phyloP scores from a whole-genome alignment of 2,329 filamentous ascomycete genomes.

The Emmonsia crescens region DNA sequence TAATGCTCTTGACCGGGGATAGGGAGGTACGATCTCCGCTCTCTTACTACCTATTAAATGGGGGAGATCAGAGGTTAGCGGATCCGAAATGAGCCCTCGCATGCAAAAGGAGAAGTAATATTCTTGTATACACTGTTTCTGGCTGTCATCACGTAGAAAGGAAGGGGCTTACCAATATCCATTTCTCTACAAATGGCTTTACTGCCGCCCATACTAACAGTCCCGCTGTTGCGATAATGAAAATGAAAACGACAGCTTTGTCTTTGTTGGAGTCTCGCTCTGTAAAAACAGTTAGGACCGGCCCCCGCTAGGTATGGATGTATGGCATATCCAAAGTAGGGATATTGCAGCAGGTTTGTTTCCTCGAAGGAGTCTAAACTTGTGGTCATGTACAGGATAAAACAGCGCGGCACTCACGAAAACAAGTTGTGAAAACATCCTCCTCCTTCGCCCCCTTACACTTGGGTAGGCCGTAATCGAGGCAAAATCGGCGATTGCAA shows the following conservation, averaged over 20 bases:
- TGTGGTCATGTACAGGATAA: background rate
- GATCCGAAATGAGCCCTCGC: background rate
- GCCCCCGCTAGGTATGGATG: background rate
- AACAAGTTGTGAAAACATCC: conserved; percentile 55
- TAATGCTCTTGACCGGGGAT: conserved; percentile 26
- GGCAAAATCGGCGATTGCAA: conserved; percentile 57
- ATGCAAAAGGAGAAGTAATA: background rate
- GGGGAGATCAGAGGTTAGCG: background rate
- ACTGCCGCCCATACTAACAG: conserved; percentile 50
- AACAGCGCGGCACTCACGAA: conserved; percentile 38
- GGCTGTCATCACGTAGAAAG: background rate
- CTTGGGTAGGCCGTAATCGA: conserved; percentile 50
- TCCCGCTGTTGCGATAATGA: conserved; percentile 52
- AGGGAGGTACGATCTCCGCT: conserved; percentile 43
- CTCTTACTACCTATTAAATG: conserved; percentile 32
- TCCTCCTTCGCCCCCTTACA: conserved; percentile 53
- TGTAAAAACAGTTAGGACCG: conserved; percentile 17
- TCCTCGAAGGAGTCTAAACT: background rate
- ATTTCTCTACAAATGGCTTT: conserved; percentile 49
- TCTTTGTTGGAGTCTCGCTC: conserved; percentile 59
- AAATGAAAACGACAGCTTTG: conserved; percentile 54
- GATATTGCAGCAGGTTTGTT: background rate
- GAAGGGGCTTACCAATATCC: conserved; percentile 36
- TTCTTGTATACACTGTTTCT: background rate
- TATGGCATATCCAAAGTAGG: background rate